These are phyloP conservation scores for Barnettozyma vustinii DNA, from an alignment of 805 yeast genomes.

Conservation along the genomic window DNA sequence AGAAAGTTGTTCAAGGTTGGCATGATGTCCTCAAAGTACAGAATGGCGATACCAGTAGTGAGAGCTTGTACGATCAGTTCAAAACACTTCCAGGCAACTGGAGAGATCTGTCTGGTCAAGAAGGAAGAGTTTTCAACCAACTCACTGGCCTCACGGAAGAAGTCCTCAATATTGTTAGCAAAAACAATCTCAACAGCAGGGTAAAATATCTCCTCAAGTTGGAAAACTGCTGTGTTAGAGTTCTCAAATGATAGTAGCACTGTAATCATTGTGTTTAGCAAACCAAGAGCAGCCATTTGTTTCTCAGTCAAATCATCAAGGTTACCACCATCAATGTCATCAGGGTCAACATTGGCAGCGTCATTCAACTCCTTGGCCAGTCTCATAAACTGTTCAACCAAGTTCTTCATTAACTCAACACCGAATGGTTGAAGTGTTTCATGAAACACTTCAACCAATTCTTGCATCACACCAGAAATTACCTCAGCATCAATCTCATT, in stretches of 20 bases:
- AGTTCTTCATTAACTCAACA: conserved; percentile 53
- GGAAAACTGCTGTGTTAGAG: conserved; percentile 57
- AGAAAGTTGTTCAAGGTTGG: conserved; percentile 73
- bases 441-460: conserved; percentile 83
- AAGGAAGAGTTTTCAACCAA: conserved; percentile 66
- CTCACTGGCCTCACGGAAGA: conserved; percentile 71
- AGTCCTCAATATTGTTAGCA: conserved; percentile 61
- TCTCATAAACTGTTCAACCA: conserved; percentile 69
- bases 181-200: conserved; percentile 71
- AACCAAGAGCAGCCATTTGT: conserved; percentile 75
- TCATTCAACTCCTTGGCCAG: conserved; percentile 68
- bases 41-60: conserved; percentile 47
- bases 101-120: conserved; percentile 53
- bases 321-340: conserved; percentile 28
- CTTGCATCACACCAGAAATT: conserved; percentile 88
- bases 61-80: conserved; percentile 38
- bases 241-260: conserved; percentile 79
- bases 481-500: conserved; percentile 84
- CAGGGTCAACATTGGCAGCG: conserved; percentile 41
- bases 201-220: conserved; percentile 59
- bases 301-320: conserved; percentile 53
- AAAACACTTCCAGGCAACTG: conserved; percentile 71
- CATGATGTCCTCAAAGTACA: conserved; percentile 69
- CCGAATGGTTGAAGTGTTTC: conserved; percentile 91
- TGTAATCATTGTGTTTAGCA: conserved; percentile 76